Evolutionary conservation across 768 basidiomycete species (phyloP).

Genomic region (Trametes punicea): DNA sequence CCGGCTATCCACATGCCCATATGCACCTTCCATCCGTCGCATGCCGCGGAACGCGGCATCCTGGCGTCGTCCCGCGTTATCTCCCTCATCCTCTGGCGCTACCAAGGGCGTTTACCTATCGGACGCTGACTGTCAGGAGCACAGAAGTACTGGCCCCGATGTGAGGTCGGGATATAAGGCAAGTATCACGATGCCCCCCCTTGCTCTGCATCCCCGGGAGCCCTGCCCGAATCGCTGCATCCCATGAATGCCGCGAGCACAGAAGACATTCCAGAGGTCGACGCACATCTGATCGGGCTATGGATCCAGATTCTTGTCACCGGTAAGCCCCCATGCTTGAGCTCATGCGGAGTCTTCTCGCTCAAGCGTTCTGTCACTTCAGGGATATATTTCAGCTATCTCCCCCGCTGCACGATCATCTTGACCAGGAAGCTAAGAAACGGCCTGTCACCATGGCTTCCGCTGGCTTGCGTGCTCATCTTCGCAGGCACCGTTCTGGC

Average conservation of each 20-base stretch:
- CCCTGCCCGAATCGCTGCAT: background rate
- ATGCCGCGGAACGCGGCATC: no score
- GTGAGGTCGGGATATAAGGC: no score
- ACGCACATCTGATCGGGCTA: background rate
- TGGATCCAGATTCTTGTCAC: background rate
- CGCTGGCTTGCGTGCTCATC: background rate
- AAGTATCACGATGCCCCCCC: no score
- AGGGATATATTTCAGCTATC: background rate
- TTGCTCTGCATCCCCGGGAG: no score
- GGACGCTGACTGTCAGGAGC: no score
- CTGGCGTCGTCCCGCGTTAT: no score
- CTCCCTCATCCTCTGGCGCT: no score
- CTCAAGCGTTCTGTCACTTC: no score
- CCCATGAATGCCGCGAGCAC: background rate
- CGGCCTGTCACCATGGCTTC: background rate
- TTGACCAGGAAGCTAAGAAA: background rate
- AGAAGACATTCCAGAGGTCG: background rate
- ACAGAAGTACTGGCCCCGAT: no score
- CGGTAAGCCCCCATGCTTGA: background rate
- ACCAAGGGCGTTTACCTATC: no score
- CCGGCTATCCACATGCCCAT: no score
- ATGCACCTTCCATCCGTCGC: no score
- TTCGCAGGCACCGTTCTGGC: background rate
- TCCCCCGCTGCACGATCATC: slow-evolving; percentile 1
- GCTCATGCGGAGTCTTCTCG: background rate